Conservation (phyloP, 116 monocot species). For the Papilionanthe hybrid region DNA sequence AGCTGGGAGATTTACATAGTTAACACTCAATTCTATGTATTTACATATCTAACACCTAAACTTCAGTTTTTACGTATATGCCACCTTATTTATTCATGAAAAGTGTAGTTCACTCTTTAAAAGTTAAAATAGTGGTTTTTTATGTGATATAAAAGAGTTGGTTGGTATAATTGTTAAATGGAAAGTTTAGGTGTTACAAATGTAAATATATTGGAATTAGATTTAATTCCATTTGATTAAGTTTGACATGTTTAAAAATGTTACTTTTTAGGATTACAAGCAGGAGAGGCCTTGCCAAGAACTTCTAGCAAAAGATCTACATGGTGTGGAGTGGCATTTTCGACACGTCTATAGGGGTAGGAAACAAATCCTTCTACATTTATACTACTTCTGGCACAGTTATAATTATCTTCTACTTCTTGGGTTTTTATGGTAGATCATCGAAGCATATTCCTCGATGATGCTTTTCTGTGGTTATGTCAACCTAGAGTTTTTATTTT, state of each 20-base stretch:
- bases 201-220: no score
- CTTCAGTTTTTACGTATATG: no score
- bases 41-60: background rate
- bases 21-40: background rate
- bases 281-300: slow-evolving; percentile 95
- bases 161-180: no score
- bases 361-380: background rate
- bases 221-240: background rate
- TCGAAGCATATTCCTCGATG: background rate
- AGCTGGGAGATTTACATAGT: no score
- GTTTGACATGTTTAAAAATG: background rate
- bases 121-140: no score
- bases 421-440: background rate
- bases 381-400: background rate
- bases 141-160: no score
- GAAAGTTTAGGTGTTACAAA: no score
- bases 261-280: slow-evolving; percentile 58
- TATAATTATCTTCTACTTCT: background rate
- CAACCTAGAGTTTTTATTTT: background rate
- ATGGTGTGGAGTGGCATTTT: slow-evolving; percentile 83
- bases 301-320: slow-evolving; percentile 87
- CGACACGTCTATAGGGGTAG: slow-evolving; percentile 38
- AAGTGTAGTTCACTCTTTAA: no score
- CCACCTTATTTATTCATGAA: background rate
- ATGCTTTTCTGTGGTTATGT: background rate